Percentiles rank a stretch among this genome's conserved stretches.
Conservation (phyloP, 2,329 filamentous ascomycete genomes). For the Ascochyta viciae-villosae region DNA sequence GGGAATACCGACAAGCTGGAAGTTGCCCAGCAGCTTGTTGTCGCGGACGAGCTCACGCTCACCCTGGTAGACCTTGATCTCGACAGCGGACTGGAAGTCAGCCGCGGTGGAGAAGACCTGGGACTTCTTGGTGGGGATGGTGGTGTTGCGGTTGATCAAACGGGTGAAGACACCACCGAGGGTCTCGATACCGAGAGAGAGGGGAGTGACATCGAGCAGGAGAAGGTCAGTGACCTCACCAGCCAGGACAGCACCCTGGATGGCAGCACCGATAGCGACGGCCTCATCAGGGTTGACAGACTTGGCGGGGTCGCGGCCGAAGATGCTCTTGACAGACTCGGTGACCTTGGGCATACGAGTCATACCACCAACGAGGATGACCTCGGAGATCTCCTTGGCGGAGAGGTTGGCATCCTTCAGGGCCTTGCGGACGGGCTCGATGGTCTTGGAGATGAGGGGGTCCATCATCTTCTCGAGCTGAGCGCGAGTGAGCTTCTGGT, state of each 20-base stretch:
- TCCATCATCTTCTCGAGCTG: conserved; percentile 95
- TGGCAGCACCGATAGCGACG: conserved; percentile 95
- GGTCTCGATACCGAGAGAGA: conserved; percentile 98
- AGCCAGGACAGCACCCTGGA: conserved; percentile 94
- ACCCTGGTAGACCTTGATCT: conserved; percentile 99
- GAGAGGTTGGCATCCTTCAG: conserved; percentile 92
- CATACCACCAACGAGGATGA: conserved; percentile 98
- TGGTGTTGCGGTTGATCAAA: conserved; percentile 98
- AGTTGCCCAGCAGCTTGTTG: conserved; percentile 99
- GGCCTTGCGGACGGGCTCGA: conserved; percentile 94
- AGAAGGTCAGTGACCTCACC: conserved; percentile 97
- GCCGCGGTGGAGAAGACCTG: conserved; percentile 97
- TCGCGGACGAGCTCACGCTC: conserved; percentile 98
- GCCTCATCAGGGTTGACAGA: conserved; percentile 99
- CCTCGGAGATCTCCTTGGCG: conserved; percentile 94
- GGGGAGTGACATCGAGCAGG: conserved; percentile 91
- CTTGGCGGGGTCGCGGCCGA: conserved; percentile 95
- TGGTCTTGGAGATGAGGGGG: conserved; percentile 82
- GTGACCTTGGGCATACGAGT: conserved; percentile 99
- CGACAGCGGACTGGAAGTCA: conserved; percentile 97
- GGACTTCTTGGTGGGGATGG: conserved; percentile 99
- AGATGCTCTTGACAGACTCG: conserved; percentile 95
- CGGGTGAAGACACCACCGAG: conserved; percentile 97
- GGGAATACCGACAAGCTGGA: conserved; percentile 97
- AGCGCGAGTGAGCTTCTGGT: conserved; percentile 88